These are phyloP conservation scores for Trametes cinnabarina DNA, from an alignment of 768 basidiomycete species.

Conservation along the genomic window DNA sequence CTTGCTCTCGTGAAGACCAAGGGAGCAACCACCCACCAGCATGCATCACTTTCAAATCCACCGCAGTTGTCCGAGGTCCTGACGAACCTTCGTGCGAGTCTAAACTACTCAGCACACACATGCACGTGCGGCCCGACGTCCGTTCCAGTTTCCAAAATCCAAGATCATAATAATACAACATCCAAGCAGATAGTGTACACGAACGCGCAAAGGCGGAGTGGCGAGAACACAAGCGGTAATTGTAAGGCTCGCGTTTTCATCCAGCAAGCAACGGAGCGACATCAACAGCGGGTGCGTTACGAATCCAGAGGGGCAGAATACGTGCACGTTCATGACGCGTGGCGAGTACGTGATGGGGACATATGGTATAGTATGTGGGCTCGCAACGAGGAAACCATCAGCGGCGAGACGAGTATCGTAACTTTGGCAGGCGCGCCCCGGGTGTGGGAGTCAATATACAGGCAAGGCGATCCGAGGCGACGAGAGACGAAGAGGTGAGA, in stretches of 20 bases:
- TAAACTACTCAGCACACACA: background rate
- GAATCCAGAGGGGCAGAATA: background rate
- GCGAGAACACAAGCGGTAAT: background rate
- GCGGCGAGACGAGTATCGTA: background rate
- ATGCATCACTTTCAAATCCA: no score
- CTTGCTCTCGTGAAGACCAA: no score
- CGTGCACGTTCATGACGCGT: background rate
- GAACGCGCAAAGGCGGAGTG: background rate
- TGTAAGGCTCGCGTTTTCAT: background rate
- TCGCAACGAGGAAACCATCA: background rate
- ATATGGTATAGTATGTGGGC: background rate
- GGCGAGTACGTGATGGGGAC: background rate
- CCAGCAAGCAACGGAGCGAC: background rate
- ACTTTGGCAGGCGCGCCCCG: background rate
- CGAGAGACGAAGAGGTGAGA: background rate
- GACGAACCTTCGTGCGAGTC: no score
- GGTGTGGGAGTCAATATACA: background rate
- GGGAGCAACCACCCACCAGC: no score
- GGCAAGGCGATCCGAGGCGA: background rate
- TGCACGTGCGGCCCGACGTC: background rate
- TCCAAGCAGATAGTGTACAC: background rate
- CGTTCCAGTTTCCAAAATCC: background rate
- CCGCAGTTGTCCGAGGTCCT: no score
- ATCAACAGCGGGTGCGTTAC: background rate
- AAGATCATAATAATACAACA: conserved; percentile 10